phyloP scores from a whole-genome alignment of 2,329 filamentous ascomycete genomes.

The Didymella keratinophila region DNA sequence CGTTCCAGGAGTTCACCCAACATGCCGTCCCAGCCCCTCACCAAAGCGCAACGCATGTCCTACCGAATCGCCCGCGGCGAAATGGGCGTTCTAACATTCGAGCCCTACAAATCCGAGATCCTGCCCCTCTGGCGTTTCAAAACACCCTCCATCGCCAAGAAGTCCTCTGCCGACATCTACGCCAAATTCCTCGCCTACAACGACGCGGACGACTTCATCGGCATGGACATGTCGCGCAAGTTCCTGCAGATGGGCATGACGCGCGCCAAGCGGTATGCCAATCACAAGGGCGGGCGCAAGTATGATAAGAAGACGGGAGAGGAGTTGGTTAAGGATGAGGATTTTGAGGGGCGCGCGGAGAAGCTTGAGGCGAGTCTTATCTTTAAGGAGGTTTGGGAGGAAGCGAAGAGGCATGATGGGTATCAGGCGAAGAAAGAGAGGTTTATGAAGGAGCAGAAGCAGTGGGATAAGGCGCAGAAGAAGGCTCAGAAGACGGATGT shows the following conservation, averaged over 20 bases:
- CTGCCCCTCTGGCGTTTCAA: slow-evolving; percentile 69
- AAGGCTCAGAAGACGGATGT: slow-evolving; percentile 3
- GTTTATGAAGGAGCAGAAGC: slow-evolving; percentile 59
- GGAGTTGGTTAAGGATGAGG: slow-evolving; percentile 55
- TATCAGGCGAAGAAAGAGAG: slow-evolving; percentile 57
- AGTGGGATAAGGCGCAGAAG: slow-evolving; percentile 48
- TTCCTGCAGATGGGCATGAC: slow-evolving; percentile 74
- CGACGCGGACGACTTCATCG: slow-evolving; percentile 64
- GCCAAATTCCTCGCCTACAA: slow-evolving; percentile 62
- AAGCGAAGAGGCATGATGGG: slow-evolving; percentile 54
- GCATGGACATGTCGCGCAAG: slow-evolving; percentile 70
- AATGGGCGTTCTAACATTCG: slow-evolving; percentile 67
- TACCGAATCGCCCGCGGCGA: slow-evolving; percentile 69
- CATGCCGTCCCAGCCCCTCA: slow-evolving; percentile 26
- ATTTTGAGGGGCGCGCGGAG: slow-evolving; percentile 57
- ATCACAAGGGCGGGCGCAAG: slow-evolving; percentile 64
- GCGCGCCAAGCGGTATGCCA: slow-evolving; percentile 66
- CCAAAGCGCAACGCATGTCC: slow-evolving; percentile 54
- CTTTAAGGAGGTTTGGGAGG: slow-evolving; percentile 60
- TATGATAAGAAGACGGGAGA: slow-evolving; percentile 55
- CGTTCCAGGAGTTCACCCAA: too few relatives aligned
- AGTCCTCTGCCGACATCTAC: slow-evolving; percentile 60
- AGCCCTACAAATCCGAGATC: slow-evolving; percentile 68
- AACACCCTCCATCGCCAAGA: slow-evolving; percentile 59
- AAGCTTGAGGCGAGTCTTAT: slow-evolving; percentile 60